Percentiles rank a stretch among this genome's conserved stretches.
phyloP scores from a whole-genome alignment of 1,284 basidiomycete genomes.

The Gomphus bonarii region DNA sequence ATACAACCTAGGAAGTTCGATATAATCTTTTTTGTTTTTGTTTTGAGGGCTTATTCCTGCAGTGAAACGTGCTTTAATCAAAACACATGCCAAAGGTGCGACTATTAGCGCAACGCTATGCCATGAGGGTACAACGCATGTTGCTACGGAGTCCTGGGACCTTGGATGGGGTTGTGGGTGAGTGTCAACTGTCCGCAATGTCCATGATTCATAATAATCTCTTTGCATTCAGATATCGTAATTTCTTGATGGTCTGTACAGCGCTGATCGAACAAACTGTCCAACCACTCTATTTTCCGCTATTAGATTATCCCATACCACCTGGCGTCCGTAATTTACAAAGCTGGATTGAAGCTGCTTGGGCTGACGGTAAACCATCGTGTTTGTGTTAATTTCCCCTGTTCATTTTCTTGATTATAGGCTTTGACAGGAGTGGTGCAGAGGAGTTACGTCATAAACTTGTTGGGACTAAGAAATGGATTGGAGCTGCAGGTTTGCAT shows the following conservation, averaged over 20 bases:
- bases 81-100: constrained; percentile 37
- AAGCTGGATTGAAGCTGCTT: constrained; percentile 69
- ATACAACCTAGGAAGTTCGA: background rate
- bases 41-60: constrained; percentile 56
- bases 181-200: constrained; percentile 15
- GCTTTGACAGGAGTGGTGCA: constrained; percentile 65
- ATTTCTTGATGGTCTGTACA: constrained; percentile 75
- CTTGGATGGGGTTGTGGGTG: constrained; percentile 67
- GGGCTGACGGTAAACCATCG: constrained; percentile 44
- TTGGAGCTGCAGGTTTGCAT: constrained; percentile 62
- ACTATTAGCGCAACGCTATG: constrained; percentile 60
- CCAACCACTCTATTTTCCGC: constrained; percentile 49
- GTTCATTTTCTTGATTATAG: constrained; percentile 26
- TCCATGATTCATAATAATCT: background rate
- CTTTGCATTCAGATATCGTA: constrained; percentile 56
- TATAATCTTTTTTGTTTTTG: background rate
- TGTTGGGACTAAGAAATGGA: constrained; percentile 60
- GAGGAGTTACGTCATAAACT: constrained; percentile 47
- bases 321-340: constrained; percentile 72
- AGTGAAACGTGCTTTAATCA: constrained; percentile 45
- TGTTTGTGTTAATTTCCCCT: background rate
- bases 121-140: constrained; percentile 48
- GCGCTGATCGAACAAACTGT: constrained; percentile 53
- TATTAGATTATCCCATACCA: constrained; percentile 41
- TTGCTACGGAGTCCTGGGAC: constrained; percentile 49